A percentile compares a stretch with the other conserved stretches of the same genome.
Conservation (phyloP, 1,139 yeast genomes). For the Geotrichum klebahnii region DNA sequence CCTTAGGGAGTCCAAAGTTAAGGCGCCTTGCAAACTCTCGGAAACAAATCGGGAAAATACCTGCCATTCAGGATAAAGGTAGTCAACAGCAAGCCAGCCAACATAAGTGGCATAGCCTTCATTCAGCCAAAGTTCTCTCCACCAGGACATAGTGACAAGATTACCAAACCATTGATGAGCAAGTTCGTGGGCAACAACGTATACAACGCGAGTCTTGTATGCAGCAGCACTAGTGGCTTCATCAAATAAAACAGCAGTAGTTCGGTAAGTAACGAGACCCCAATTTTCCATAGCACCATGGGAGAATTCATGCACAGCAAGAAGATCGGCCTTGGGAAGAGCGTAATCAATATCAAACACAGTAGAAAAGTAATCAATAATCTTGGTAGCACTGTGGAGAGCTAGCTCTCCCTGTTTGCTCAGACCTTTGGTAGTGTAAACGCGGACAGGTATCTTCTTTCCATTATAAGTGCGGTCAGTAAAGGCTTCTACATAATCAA, state of each 20-base stretch:
- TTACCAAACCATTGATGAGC: conserved; percentile 87
- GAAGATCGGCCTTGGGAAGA: conserved; percentile 63
- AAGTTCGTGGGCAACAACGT: conserved; percentile 73
- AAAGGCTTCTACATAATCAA: conserved; percentile 57
- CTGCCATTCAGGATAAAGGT: conserved; percentile 68
- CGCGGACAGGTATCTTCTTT: conserved; percentile 61
- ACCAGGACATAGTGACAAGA: conserved; percentile 79
- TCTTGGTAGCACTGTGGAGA: conserved; percentile 60
- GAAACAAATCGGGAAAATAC: conserved; percentile 60
- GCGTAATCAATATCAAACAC: conserved; percentile 66
- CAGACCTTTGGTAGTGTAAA: conserved; percentile 67
- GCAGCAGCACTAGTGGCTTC: conserved; percentile 52
- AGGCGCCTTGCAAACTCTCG: conserved; percentile 60
- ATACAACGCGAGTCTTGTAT: conserved; percentile 65
- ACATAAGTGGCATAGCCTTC: conserved; percentile 86
- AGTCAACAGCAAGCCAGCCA: conserved; percentile 63
- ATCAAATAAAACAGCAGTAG: conserved; percentile 62
- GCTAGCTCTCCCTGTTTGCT: conserved; percentile 60
- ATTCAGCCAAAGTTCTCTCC: conserved; percentile 81
- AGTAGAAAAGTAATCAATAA: conserved; percentile 61
- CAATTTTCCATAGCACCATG: conserved; percentile 85
- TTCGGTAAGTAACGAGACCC: conserved; percentile 70
- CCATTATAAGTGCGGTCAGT: conserved; percentile 43
- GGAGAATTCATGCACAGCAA: conserved; percentile 70
- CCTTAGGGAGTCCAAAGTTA: conserved; percentile 62